Percentiles rank a stretch among this genome's conserved stretches.
Evolutionary conservation across 768 basidiomycete species (phyloP).

Genomic region (Trametes sanguinea): DNA sequence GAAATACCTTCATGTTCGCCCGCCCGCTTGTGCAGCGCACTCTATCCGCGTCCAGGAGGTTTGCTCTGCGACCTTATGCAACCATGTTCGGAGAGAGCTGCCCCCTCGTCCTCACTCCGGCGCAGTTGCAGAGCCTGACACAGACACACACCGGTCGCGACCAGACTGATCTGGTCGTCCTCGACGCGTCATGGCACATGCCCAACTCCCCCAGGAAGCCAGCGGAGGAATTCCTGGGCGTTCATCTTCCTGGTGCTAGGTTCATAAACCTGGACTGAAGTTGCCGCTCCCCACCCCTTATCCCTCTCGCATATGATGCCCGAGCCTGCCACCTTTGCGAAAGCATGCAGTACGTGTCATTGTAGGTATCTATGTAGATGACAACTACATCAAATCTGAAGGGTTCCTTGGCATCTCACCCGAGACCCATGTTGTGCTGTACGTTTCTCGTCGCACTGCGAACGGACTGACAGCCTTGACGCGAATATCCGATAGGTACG

Average conservation of each 20-base stretch:
- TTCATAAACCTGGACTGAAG: constrained; percentile 25
- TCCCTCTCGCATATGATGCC: constrained; percentile 97
- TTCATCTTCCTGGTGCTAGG: constrained; percentile 21
- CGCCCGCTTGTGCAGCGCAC: neutral
- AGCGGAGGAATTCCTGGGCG: constrained; percentile 37
- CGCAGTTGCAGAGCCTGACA: constrained; percentile 39
- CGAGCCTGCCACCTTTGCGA: constrained; percentile 62
- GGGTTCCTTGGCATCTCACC: constrained; percentile 73
- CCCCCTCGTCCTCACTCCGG: constrained; percentile 58
- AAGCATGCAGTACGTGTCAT: constrained; percentile 69
- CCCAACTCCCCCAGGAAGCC: constrained; percentile 78
- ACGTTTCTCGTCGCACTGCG: constrained; percentile 26
- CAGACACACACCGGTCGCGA: neutral
- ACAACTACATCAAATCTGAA: constrained; percentile 24
- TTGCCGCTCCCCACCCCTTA: constrained; percentile 64
- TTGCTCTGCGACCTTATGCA: constrained; percentile 7
- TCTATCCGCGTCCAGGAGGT: neutral
- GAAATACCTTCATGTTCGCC: constrained; percentile 4
- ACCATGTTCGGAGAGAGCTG: constrained; percentile 36
- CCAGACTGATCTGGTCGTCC: constrained; percentile 42
- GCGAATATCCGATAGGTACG: constrained; percentile 60
- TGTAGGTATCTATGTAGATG: no score
- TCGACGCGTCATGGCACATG: constrained; percentile 95
- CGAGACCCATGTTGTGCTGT: constrained; percentile 83
- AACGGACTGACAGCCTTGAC: neutral